phyloP scores from a whole-genome alignment of 2,329 filamentous ascomycete genomes.

The Neonectria ditissima region DNA sequence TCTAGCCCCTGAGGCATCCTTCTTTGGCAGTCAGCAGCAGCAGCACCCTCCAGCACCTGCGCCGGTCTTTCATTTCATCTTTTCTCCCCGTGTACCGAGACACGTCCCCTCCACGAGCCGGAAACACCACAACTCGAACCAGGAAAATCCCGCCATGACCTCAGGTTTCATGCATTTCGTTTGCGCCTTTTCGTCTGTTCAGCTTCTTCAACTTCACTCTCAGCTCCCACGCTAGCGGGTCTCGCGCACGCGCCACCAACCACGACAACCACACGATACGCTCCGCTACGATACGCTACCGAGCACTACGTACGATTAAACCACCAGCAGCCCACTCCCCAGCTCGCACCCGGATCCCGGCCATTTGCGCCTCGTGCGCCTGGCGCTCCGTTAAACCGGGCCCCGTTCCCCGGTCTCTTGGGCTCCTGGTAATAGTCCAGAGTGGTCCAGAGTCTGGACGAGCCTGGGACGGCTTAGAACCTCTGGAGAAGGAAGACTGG shows the following conservation, averaged over 20 bases:
- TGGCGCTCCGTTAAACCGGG: conserved; percentile 33
- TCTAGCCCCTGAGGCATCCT: conserved; percentile 15
- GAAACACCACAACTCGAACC: not conserved
- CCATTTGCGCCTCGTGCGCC: conserved; percentile 34
- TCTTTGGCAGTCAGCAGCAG: conserved; percentile 6
- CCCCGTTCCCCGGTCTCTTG: conserved; percentile 27
- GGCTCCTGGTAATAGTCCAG: not conserved
- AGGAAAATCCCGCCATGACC: conserved; percentile 4
- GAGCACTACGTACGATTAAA: conserved; percentile 31
- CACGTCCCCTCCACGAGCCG: not conserved
- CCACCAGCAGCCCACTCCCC: conserved; percentile 2
- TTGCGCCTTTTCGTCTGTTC: conserved; percentile 1
- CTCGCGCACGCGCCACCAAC: conserved; percentile 2
- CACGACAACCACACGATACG: conserved; percentile 2
- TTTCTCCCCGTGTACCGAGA: conserved; percentile 4
- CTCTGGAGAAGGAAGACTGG: not conserved
- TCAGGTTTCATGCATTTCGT: not conserved
- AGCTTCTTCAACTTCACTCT: conserved; percentile 12
- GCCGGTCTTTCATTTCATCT: not conserved
- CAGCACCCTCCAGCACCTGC: conserved; percentile 1
- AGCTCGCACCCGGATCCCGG: conserved; percentile 26
- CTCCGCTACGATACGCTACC: conserved; percentile 8
- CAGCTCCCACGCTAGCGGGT: conserved; percentile 7
- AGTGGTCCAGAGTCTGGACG: not conserved
- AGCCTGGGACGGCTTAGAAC: not conserved